A percentile compares a stretch with the other conserved stretches of the same genome.
phyloP scores from a whole-genome alignment of 371 early-diverging fungal species.

The Massospora cicadina region DNA sequence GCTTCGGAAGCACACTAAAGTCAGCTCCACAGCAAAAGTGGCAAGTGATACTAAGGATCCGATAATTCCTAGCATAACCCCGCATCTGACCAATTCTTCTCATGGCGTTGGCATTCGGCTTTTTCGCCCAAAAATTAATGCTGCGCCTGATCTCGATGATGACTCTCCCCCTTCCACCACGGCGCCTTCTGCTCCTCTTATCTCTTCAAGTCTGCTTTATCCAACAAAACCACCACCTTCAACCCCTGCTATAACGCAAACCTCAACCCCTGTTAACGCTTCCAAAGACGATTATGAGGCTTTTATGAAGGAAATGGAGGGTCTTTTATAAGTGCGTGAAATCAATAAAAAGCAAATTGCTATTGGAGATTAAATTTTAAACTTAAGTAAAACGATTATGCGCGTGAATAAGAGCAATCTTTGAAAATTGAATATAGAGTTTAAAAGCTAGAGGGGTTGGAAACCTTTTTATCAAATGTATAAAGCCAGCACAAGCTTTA shows the following conservation, averaged over 20 bases:
- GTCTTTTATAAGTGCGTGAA: conserved; percentile 12
- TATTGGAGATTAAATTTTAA: no score
- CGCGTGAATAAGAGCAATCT: no score
- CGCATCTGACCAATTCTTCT: neutral
- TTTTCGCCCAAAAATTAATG: conserved; percentile 8
- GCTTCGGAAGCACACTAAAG: conserved; percentile 15
- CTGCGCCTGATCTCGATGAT: conserved; percentile 10
- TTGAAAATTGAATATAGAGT: no score
- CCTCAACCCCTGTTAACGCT: conserved; percentile 7
- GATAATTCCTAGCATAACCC: conserved; percentile 2
- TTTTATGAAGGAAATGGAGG: conserved; percentile 19
- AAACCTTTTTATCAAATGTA: no score
- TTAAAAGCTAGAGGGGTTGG: no score
- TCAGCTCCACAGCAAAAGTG: conserved; percentile 10
- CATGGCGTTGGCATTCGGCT: conserved; percentile 3
- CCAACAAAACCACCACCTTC: conserved; percentile 7
- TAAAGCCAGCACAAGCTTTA: no score
- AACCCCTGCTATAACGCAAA: no score
- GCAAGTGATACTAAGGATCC: conserved; percentile 3
- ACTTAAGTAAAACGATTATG: no score
- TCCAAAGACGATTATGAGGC: conserved; percentile 16
- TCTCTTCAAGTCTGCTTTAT: neutral
- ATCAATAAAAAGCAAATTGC: neutral
- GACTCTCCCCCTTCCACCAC: neutral
- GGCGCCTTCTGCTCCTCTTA: neutral